Base-by-base conservation (phyloP, 768 basidiomycete genomes). In the Stropharia rugosoannulata region DNA sequence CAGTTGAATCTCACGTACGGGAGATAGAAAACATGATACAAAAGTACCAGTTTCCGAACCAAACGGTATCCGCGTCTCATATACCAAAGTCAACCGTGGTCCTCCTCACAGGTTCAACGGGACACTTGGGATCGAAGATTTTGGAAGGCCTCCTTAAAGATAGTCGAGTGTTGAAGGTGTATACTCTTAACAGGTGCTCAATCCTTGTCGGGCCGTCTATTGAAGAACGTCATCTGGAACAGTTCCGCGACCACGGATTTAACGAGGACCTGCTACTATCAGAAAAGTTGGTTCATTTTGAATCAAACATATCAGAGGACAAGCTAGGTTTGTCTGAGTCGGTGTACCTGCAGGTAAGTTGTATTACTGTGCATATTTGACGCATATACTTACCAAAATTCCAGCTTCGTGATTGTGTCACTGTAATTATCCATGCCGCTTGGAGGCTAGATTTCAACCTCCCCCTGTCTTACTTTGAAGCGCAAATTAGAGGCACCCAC, bases 371-470 rank as follows among this genome's bases (percentile, higher is more conserved):
- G 15, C 39, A 27, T 3, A 15, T 42, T 32, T 13, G 25, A 25
- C 35, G 8, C 15, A 16, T 5, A 5, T 29, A 12, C 16, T 3
- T 35, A 25, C 12, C 27, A 29, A 11, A 5, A 7, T 8, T 50
- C 7, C 39, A 55, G 54, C 38, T 55, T 22, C 19, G 54, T 36
- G 29, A 36, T 29, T 48, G 39, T 19, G 38, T 55, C 12, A 46
- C 44, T 36, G 38, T 47, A 18, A 27, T 55, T 22, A 55, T 55
- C 12, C 54, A 55, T 29, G 43, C 18, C 16, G 46, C 45, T 4
- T 49, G 36, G 43, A 37, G 18, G 27, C 64, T 80, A 11, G 73
- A 80, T 45, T 79, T 80, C 60, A 80, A 79, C 49, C 39, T 73
- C 25, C 55, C 70, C 0, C 59, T 80, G 7, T 64, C 71, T 1